Conservation (phyloP, 2,329 filamentous ascomycete species). For the Fusarium sp. region DNA sequence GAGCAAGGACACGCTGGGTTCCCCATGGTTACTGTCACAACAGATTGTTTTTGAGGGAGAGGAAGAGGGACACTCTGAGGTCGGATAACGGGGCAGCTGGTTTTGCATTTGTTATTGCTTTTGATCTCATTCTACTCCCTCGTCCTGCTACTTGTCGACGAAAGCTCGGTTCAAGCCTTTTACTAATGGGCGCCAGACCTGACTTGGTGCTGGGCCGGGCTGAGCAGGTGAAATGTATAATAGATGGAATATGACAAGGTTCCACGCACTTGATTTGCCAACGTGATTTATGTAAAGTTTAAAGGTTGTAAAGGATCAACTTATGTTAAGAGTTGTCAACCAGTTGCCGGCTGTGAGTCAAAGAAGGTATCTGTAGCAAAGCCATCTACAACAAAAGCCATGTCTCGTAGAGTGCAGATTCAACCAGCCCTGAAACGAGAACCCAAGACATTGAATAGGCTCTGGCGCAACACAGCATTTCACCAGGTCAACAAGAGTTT, state of each 20-base stretch:
- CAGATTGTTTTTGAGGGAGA: conserved; percentile 38
- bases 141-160: conserved; percentile 8
- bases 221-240: conserved; percentile 30
- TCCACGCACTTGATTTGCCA: conserved; percentile 2
- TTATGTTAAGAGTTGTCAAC: neutral
- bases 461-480: neutral
- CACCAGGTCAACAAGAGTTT: neutral
- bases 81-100: conserved; percentile 38
- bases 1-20: conserved; percentile 24
- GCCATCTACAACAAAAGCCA: neutral
- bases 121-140: conserved; percentile 34
- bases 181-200: neutral
- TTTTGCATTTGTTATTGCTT: conserved; percentile 42
- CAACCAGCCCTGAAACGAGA: neutral
- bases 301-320: neutral
- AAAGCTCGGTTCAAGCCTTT: neutral
- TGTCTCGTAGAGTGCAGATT: neutral
- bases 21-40: conserved; percentile 28
- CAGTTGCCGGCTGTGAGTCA: neutral
- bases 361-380: neutral
- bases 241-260: conserved; percentile 35
- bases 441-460: neutral
- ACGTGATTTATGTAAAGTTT: neutral
- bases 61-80: conserved; percentile 22
- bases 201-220: neutral